phyloP scores from a whole-genome alignment of 2,329 filamentous ascomycete genomes.

The Aspergillus felis region DNA sequence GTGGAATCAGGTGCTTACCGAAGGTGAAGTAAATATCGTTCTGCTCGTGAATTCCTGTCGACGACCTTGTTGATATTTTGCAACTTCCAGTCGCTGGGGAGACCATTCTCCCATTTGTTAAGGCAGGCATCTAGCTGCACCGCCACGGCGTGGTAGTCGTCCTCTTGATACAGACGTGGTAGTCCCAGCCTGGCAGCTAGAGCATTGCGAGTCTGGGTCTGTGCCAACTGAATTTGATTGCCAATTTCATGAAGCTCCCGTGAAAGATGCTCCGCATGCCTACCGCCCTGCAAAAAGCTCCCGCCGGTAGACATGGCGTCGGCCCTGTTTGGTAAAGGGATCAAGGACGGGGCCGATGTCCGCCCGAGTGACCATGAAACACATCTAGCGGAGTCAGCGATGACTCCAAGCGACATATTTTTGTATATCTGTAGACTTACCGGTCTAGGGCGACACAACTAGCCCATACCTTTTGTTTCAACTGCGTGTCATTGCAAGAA shows the following conservation, averaged over 20 bases:
- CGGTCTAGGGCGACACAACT: slow-evolving; percentile 16
- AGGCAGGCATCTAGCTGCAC: slow-evolving; percentile 15
- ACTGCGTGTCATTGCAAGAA: not conserved
- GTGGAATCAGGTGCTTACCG: slow-evolving; percentile 1
- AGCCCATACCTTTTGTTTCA: slow-evolving; percentile 14
- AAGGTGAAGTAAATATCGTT: slow-evolving; percentile 13
- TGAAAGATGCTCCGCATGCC: not conserved
- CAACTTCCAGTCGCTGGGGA: slow-evolving; percentile 9
- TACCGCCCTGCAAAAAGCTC: not conserved
- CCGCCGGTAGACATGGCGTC: not conserved
- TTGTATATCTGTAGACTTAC: not conserved
- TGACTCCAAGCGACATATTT: no score
- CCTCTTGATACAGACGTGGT: slow-evolving; percentile 11
- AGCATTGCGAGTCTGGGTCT: slow-evolving; percentile 12
- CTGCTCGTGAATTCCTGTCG: slow-evolving; percentile 6
- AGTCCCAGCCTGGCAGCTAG: slow-evolving; percentile 9
- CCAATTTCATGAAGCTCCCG: slow-evolving; percentile 14
- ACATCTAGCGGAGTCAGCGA: slow-evolving; percentile 5
- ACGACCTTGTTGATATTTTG: slow-evolving; percentile 4
- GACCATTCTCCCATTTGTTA: slow-evolving; percentile 13
- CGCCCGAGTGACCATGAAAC: slow-evolving; percentile 19
- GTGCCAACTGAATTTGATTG: slow-evolving; percentile 18
- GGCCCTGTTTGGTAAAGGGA: slow-evolving; percentile 1
- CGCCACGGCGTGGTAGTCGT: slow-evolving; percentile 13
- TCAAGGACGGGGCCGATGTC: slow-evolving; percentile 9